These are phyloP conservation scores for Jatropha multifida DNA, from an alignment of 441 rosid species.

Conservation along the genomic window DNA sequence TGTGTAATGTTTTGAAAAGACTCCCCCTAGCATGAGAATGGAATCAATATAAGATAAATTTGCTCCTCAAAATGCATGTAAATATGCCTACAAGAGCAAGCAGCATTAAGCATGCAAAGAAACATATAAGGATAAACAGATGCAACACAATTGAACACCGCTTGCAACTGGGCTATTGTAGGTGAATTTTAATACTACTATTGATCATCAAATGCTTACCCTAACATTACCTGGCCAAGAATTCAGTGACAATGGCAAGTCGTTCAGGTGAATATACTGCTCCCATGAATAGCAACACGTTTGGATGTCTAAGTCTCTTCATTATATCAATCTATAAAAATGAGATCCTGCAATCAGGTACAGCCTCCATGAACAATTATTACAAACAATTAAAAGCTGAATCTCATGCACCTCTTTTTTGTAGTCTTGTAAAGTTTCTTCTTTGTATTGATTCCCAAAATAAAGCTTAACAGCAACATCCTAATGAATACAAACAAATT, in stretches of 20 bases:
- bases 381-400: slow-evolving; percentile 13
- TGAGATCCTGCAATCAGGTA: slow-evolving; percentile 1
- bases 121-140: background rate
- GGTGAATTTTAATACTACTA: background rate
- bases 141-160: slow-evolving; percentile 3
- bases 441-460: slow-evolving; percentile 56
- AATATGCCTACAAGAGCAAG: background rate
- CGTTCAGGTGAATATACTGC: slow-evolving; percentile 72
- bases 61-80: background rate
- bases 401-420: slow-evolving; percentile 64
- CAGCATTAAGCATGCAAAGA: background rate
- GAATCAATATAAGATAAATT: slow-evolving; percentile 10
- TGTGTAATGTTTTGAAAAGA: slow-evolving; percentile 83
- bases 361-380: slow-evolving; percentile 5
- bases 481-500: slow-evolving; percentile 35
- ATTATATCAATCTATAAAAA: slow-evolving; percentile 58
- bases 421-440: slow-evolving; percentile 53
- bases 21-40: slow-evolving; percentile 64
- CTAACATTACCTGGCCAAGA: slow-evolving; percentile 60
- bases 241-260: slow-evolving; percentile 82
- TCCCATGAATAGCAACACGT: slow-evolving; percentile 90
- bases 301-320: slow-evolving; percentile 87
- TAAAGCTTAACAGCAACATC: slow-evolving; percentile 87
- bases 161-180: background rate
- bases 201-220: background rate